Evolutionary conservation across 352 stramenopile genomes (phyloP).

Genomic region (Lagenidium giganteum): DNA sequence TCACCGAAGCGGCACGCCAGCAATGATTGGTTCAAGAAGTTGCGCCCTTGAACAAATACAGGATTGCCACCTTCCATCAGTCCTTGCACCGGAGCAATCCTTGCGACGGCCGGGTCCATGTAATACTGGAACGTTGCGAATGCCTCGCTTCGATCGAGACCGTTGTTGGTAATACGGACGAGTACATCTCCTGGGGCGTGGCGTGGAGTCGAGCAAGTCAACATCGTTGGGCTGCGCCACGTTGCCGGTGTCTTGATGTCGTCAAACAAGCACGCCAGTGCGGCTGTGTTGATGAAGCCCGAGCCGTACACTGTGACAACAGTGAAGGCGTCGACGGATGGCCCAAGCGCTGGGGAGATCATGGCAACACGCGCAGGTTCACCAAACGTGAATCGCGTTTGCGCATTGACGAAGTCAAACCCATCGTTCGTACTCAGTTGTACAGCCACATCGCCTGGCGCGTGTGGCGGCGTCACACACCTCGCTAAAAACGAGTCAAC

Average conservation of each 20-base stretch:
- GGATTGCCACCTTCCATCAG: conserved; percentile 63
- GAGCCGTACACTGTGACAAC: conserved; percentile 40
- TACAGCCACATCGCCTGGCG: conserved; percentile 17
- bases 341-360: conserved; percentile 35
- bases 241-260: conserved; percentile 19
- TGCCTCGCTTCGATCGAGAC: conserved; percentile 36
- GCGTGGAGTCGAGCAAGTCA: conserved; percentile 46
- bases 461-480: conserved; percentile 27
- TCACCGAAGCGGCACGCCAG: conserved; percentile 83
- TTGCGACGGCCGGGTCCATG: conserved; percentile 67
- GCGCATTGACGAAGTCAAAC: conserved; percentile 26
- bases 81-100: conserved; percentile 54
- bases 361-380: conserved; percentile 27
- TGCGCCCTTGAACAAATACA: conserved; percentile 87
- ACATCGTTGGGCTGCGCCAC: conserved; percentile 27
- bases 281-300: conserved; percentile 34
- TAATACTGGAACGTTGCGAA: conserved; percentile 72
- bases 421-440: conserved; percentile 48
- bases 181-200: conserved; percentile 48
- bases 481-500: conserved; percentile 24
- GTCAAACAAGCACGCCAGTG: conserved; percentile 41
- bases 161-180: conserved; percentile 74
- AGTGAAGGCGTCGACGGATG: conserved; percentile 33
- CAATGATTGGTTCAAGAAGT: conserved; percentile 87
- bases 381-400: conserved; percentile 27